Evolutionary conservation across 805 yeast genomes (phyloP), one percentile per base, ranked within the genome.

Genomic region (Candida endomychidarum): DNA sequence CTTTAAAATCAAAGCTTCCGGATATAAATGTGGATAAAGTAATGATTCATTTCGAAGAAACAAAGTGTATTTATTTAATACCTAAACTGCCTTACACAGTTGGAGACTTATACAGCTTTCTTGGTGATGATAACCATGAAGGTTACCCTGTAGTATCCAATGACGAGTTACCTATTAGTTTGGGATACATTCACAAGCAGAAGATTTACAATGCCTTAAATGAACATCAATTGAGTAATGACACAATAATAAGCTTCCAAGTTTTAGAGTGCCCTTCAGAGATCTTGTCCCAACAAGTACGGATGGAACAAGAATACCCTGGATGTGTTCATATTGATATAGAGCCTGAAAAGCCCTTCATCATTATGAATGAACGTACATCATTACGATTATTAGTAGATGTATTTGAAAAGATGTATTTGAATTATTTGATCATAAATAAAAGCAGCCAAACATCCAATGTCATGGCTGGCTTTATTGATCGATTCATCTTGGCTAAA

Each of bases 81-180:
- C 60, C 54, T 9, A 52, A 43, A 2, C 38, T 33, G 7, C 61
- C 62, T 1, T 58, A 66, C 30, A 56, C 63, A 2, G 29, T 41
- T 1, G 42, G 49, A 3, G 30, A 42, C 2, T 40, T 69, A 18
- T 37, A 46, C 27, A 42, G 36, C 1, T 60, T 57, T 36, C 30
- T 57, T 11, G 45, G 53, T 12, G 63, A 61, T 21, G 72, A 67
- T 37, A 46, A 45, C 28, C 72, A 69, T 42, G 74, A 69, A 40
- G 74, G 74, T 1, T 69, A 67, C 41, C 75, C 75, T 1, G 30
- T 69, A 10, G 45, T 68, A 2, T 41, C 56, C 4, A 58, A 53
- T 38, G 47, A 49, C 11, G 38, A 37, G 3, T 40, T 54, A 17
- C 71, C 67, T 0, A 34, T 56, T 2, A 45, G 50, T 21, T 39